Evolutionary conservation across 345 rosid species (phyloP).

Genomic region (Gossypium herbaceum): DNA sequence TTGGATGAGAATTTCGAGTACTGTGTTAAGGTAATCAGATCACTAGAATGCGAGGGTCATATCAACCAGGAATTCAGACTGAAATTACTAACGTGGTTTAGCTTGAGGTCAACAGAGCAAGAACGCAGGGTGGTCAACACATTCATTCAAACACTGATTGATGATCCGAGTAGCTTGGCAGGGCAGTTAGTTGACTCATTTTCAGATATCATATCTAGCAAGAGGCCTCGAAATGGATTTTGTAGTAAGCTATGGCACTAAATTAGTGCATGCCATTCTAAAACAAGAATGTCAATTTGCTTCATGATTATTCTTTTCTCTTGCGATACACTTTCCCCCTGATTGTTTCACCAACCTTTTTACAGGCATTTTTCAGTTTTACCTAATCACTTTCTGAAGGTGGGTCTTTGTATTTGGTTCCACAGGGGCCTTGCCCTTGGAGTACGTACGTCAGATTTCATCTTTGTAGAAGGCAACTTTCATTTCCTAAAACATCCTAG

Average conservation of each 20-base stretch:
- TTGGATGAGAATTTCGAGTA: slow-evolving; percentile 80
- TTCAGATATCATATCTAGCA: slow-evolving; percentile 65
- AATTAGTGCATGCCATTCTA: slow-evolving; percentile 23
- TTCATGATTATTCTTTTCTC: slow-evolving; percentile 29
- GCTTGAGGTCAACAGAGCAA: slow-evolving; percentile 74
- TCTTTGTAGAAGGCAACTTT: background rate
- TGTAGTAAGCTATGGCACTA: slow-evolving; percentile 62
- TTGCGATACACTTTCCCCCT: slow-evolving; percentile 20
- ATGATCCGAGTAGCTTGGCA: slow-evolving; percentile 86
- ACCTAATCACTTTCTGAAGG: slow-evolving; percentile 20
- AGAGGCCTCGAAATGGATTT: slow-evolving; percentile 61
- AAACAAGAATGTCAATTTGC: slow-evolving; percentile 24
- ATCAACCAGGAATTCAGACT: slow-evolving; percentile 73
- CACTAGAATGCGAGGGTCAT: slow-evolving; percentile 80
- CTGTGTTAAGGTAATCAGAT: slow-evolving; percentile 74
- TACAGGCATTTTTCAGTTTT: slow-evolving; percentile 33
- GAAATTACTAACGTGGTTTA: slow-evolving; percentile 91
- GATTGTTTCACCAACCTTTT: slow-evolving; percentile 31
- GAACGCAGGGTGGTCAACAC: slow-evolving; percentile 88
- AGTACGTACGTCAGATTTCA: slow-evolving; percentile 2
- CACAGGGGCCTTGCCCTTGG: too few relatives aligned
- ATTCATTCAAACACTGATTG: slow-evolving; percentile 75
- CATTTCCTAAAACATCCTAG: background rate
- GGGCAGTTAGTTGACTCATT: slow-evolving; percentile 87
- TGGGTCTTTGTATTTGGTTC: slow-evolving; percentile 29